phyloP scores from a whole-genome alignment of 208 protist species.

The Trypanosoma platydactyli region DNA sequence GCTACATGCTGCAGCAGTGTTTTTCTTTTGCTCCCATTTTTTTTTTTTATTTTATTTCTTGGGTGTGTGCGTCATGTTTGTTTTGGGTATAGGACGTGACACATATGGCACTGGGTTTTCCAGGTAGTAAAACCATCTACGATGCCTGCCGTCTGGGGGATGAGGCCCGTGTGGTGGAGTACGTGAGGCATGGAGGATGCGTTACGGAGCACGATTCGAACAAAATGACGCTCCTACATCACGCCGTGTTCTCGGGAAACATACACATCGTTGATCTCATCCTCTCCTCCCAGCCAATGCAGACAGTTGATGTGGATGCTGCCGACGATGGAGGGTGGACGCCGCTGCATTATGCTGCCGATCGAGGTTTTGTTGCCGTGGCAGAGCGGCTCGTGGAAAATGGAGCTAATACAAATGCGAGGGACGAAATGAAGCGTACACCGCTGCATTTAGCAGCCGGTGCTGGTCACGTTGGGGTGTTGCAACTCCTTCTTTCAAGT shows the following conservation, averaged over 20 bases:
- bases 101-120: background rate
- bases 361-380: conserved; percentile 54
- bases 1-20: conserved; percentile 12
- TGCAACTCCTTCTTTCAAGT: conserved; percentile 39
- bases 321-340: conserved; percentile 81
- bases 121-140: conserved; percentile 57
- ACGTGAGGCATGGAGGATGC: conserved; percentile 71
- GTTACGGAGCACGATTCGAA: conserved; percentile 71
- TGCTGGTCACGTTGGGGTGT: conserved; percentile 33
- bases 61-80: background rate
- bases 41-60: conserved; percentile 18
- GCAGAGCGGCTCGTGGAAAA: conserved; percentile 54
- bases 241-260: conserved; percentile 73
- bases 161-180: conserved; percentile 47
- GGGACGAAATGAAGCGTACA: conserved; percentile 61
- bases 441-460: conserved; percentile 81
- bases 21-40: conserved; percentile 6
- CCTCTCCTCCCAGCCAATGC: conserved; percentile 32
- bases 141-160: conserved; percentile 68
- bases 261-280: conserved; percentile 36
- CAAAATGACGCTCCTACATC: conserved; percentile 85
- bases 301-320: conserved; percentile 62
- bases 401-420: conserved; percentile 69
- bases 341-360: conserved; percentile 82
- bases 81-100: background rate